Evolutionary conservation across 2,329 filamentous ascomycete genomes (phyloP).

Genomic region (Lachnellula occidentalis): DNA sequence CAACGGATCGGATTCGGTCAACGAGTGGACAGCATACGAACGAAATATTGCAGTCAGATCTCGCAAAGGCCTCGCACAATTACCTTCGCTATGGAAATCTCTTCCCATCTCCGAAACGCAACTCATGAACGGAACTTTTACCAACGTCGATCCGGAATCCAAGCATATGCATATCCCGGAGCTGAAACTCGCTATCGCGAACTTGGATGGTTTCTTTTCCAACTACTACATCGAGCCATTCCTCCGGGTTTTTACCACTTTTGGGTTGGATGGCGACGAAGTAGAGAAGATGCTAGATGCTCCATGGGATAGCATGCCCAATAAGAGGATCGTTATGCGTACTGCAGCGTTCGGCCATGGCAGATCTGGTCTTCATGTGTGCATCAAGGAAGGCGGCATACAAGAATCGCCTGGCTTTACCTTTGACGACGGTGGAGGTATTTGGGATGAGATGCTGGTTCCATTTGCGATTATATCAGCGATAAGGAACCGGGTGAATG

Average conservation of each 20-base stretch:
- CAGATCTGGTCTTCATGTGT: constrained; percentile 6
- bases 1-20: constrained; percentile 2
- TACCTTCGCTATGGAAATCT: neutral
- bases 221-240: constrained; percentile 10
- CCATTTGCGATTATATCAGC: constrained; percentile 8
- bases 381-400: constrained; percentile 2
- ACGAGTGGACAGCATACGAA: constrained; percentile 3
- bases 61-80: neutral
- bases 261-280: neutral
- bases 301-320: constrained; percentile 2
- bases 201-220: constrained; percentile 7
- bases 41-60: neutral
- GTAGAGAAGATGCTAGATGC: neutral
- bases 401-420: neutral
- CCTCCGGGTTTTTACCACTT: constrained; percentile 6
- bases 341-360: constrained; percentile 12
- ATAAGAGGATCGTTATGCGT: constrained; percentile 9
- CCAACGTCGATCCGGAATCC: neutral
- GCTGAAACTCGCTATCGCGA: constrained; percentile 4
- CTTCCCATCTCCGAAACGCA: neutral
- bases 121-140: constrained; percentile 7
- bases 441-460: constrained; percentile 1
- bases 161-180: constrained; percentile 9
- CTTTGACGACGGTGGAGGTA: neutral
- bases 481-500: neutral